phyloP scores from a whole-genome alignment of 2,329 filamentous ascomycete species.

The Nemania sp. region DNA sequence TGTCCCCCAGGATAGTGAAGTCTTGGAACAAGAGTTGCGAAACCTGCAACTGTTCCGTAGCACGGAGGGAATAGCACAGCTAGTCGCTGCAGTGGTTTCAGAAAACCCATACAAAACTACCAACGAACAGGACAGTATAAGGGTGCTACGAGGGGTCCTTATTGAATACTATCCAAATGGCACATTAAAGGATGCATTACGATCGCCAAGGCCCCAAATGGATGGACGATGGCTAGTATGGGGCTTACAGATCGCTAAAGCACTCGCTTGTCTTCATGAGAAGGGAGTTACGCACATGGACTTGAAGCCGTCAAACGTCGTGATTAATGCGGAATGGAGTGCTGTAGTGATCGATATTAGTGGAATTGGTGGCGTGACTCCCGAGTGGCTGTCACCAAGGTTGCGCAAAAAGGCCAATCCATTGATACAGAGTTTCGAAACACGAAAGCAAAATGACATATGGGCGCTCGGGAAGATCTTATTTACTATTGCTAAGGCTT shows the following conservation, averaged over 20 bases:
- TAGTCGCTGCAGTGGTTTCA: slow-evolving; percentile 15
- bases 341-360: slow-evolving; percentile 16
- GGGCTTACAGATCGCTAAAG: slow-evolving; percentile 15
- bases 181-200: slow-evolving; percentile 12
- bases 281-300: slow-evolving; percentile 11
- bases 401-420: slow-evolving; percentile 8
- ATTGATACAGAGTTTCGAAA: not conserved
- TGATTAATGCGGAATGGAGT: slow-evolving; percentile 10
- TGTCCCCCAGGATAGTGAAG: slow-evolving; percentile 13
- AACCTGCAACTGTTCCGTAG: slow-evolving; percentile 15
- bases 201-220: slow-evolving; percentile 8
- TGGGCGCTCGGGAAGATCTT: slow-evolving; percentile 13
- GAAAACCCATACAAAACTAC: slow-evolving; percentile 12
- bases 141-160: slow-evolving; percentile 12
- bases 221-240: slow-evolving; percentile 13
- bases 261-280: slow-evolving; percentile 11
- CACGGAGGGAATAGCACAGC: slow-evolving; percentile 13
- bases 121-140: slow-evolving; percentile 2
- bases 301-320: slow-evolving; percentile 12
- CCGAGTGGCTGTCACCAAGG: slow-evolving; percentile 9
- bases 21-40: slow-evolving; percentile 14
- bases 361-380: slow-evolving; percentile 17
- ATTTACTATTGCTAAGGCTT: slow-evolving; percentile 5
- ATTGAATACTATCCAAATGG: slow-evolving; percentile 12
- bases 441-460: slow-evolving; percentile 16